Conservation (phyloP, 306 rosid genomes). For the Trifolium fragiferum region DNA sequence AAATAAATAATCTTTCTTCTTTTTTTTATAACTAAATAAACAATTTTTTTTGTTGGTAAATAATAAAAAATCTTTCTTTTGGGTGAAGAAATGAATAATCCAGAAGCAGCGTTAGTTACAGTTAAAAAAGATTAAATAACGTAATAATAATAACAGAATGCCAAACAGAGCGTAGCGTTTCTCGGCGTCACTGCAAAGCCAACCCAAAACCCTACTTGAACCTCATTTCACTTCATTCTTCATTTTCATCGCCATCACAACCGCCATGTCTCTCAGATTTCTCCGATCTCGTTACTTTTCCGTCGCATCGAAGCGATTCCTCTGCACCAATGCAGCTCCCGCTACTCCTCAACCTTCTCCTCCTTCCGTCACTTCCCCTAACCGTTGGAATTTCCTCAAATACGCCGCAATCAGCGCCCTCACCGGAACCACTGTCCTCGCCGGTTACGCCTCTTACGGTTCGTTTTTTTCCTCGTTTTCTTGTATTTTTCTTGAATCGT, state of each 20-base stretch:
- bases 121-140: not conserved
- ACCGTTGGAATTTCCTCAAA: constrained; percentile 46
- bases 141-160: not conserved
- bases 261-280: constrained; percentile 40
- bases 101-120: not conserved
- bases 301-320: constrained; percentile 38
- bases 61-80: not conserved
- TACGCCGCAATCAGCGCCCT: constrained; percentile 38
- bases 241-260: not conserved
- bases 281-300: constrained; percentile 45
- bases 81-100: not conserved
- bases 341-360: constrained; percentile 34
- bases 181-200: not conserved
- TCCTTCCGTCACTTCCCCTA: constrained; percentile 31
- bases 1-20: too few relatives aligned
- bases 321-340: constrained; percentile 30
- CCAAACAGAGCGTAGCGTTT: constrained; percentile 2
- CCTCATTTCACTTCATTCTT: constrained; percentile 11
- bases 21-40: too few relatives aligned
- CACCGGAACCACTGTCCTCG: constrained; percentile 36
- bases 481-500: not conserved
- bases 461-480: constrained; percentile 4
- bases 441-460: constrained; percentile 52
- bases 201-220: constrained; percentile 41
- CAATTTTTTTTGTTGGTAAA: too few relatives aligned